Conservation (phyloP, 2,329 filamentous ascomycete genomes). For the Microdochium paspali region DNA sequence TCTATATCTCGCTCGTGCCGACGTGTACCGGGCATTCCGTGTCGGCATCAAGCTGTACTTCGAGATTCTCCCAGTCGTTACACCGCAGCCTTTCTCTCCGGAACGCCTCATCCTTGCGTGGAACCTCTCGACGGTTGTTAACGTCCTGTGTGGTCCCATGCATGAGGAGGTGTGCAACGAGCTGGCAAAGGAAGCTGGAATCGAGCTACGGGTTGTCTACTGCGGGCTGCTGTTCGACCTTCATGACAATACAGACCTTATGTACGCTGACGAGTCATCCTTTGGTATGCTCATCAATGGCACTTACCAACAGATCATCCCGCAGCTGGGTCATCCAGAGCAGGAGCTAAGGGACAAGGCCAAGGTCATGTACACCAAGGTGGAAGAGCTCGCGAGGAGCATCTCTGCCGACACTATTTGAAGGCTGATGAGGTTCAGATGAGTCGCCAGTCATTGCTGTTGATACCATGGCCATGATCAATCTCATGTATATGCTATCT, state of each 20-base stretch:
- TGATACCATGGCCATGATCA: no score
- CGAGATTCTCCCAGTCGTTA: conserved; percentile 11
- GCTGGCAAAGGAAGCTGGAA: conserved; percentile 7
- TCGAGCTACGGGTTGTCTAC: conserved; percentile 14
- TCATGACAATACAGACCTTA: conserved; percentile 11
- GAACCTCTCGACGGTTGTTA: conserved; percentile 12
- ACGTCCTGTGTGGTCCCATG: conserved; percentile 12
- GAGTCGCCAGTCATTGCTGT: no score
- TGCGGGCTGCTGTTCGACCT: conserved; percentile 15
- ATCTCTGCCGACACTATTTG: conserved; percentile 8
- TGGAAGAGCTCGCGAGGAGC: conserved; percentile 10
- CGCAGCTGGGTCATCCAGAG: conserved; percentile 8
- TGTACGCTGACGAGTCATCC: conserved; percentile 12
- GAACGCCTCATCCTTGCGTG: conserved; percentile 12
- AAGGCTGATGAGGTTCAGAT: not conserved
- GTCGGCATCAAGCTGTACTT: conserved; percentile 15
- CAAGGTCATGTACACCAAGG: conserved; percentile 7
- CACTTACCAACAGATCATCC: conserved; percentile 15
- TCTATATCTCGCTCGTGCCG: conserved; percentile 10
- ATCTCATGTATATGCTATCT: no score
- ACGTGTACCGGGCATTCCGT: conserved; percentile 12
- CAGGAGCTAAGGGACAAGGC: conserved; percentile 11
- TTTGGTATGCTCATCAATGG: conserved; percentile 12
- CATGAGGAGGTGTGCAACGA: conserved; percentile 11
- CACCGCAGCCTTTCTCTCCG: conserved; percentile 12